Base-by-base conservation (phyloP, 2,329 filamentous ascomycete genomes). In the Botryotinia globosa region DNA sequence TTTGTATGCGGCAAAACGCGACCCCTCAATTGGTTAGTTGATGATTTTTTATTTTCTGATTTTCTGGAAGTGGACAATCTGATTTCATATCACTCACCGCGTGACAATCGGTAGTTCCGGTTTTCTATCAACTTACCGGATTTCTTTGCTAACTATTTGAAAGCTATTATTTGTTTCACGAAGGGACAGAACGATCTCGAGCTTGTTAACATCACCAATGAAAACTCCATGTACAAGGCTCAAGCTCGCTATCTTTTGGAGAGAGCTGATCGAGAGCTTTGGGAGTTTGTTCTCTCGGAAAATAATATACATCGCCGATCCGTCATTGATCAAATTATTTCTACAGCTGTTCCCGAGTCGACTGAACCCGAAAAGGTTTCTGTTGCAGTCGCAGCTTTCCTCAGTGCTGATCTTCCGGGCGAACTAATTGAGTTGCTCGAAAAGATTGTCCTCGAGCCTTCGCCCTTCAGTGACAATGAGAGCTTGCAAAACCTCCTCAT, bases 401-500 rank as follows among this genome's bases (percentile, higher is more conserved):
- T 99, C 70, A 90, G 92, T 77, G 93, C 92, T 72, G 96, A 99
- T 80, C 87, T 99, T 77, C 96, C 96, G 14, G 90, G 91, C 7
- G 96, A 99, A 85, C 88, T 99, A 69, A 98, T 99, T 79, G 97
- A 99, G 83, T 89, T 99, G 54, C 88, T 99, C 29, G 97, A 99
- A 87, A 99, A 98, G 90, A 99, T 99, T 77, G 95, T 99, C 45
- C 86, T 99, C n/a, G 96, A 99, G 86, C 97, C 96, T n/a, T 97
- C 95, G 7, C 93, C 93, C 8, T 99, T 99, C 87, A 98, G 94
- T 79, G 97, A 99, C 84, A 99, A 99, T 83, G 89, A 94, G 80
- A 98, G 93, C 82, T 87, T 99, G 73, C 97, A 99, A 84, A 99
- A 99, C 83, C 85, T 99, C 74, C 89, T 99, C 74, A 93, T 99